Evolutionary conservation across 2,329 filamentous ascomycete species (phyloP).

Genomic region (Hymenoscyphus linearis): DNA sequence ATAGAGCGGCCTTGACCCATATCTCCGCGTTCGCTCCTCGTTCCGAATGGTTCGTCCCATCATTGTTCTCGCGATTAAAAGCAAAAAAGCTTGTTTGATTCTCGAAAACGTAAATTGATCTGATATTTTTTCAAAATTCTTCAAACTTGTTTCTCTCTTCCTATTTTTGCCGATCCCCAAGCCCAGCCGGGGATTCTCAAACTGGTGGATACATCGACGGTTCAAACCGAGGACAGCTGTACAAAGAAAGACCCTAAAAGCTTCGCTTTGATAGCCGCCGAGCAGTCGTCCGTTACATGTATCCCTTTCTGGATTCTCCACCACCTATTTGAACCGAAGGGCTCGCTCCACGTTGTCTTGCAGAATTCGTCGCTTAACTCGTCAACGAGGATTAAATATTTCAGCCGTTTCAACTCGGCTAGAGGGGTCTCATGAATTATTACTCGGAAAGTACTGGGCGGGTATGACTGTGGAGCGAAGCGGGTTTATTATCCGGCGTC

Average conservation of each 20-base stretch:
- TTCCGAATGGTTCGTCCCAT: background rate
- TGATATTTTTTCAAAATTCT: background rate
- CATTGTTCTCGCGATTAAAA: background rate
- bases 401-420: background rate
- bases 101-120: background rate
- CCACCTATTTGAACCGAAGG: background rate
- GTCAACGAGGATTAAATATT: background rate
- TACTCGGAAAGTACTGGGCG: background rate
- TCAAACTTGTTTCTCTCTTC: background rate
- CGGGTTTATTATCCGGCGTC: background rate
- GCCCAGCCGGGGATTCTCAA: background rate
- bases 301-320: background rate
- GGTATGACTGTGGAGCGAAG: background rate
- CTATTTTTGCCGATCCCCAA: background rate
- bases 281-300: slow-evolving; percentile 5
- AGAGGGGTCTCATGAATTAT: background rate
- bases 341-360: background rate
- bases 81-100: background rate
- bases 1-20: background rate
- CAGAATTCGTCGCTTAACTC: background rate
- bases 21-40: no score
- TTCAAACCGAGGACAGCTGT: background rate
- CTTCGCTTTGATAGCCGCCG: background rate
- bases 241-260: background rate
- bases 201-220: background rate